A percentile compares a stretch with the other conserved stretches of the same genome.
phyloP scores from a whole-genome alignment of 2,329 filamentous ascomycete genomes.

The Ophiosphaerella herpotricha region DNA sequence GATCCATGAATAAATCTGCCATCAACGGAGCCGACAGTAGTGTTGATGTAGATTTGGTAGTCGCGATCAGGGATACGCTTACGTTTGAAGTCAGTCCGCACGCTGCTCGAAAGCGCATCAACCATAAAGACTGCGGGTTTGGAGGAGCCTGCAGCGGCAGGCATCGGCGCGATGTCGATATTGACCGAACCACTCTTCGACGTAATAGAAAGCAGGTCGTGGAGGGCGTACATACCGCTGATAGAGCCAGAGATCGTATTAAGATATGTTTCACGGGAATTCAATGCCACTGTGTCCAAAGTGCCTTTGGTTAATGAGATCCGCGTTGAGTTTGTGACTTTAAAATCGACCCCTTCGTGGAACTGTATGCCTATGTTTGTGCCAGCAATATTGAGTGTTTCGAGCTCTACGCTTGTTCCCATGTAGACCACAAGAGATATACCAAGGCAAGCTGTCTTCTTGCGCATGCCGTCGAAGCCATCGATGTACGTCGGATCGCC shows the following conservation, averaged over 20 bases:
- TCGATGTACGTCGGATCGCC: conserved; percentile 32
- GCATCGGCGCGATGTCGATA: conserved; percentile 46
- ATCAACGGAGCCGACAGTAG: conserved; percentile 44
- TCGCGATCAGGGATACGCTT: conserved; percentile 48
- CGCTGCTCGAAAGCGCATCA: conserved; percentile 43
- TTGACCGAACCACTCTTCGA: conserved; percentile 50
- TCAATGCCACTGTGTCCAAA: conserved; percentile 38
- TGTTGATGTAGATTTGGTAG: conserved; percentile 47
- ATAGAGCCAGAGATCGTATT: conserved; percentile 48
- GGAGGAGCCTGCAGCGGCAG: conserved; percentile 30
- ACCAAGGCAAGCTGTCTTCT: conserved; percentile 41
- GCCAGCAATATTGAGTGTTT: conserved; percentile 42
- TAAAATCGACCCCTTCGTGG: conserved; percentile 36
- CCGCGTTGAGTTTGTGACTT: conserved; percentile 38
- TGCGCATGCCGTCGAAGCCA: conserved; percentile 28
- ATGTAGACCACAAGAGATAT: conserved; percentile 47
- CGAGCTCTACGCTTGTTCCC: conserved; percentile 35
- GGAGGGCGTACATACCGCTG: conserved; percentile 47
- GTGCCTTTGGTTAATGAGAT: conserved; percentile 43
- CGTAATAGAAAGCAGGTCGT: conserved; percentile 47
- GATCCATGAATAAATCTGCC: conserved; percentile 54
- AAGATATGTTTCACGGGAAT: conserved; percentile 47
- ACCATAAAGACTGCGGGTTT: conserved; percentile 45
- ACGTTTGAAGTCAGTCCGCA: conserved; percentile 42
- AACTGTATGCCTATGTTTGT: conserved; percentile 47